Percentiles rank a stretch among this genome's conserved stretches.
Conservation (phyloP, 1,284 basidiomycete species). For the Cutaneotrichosporon mucoides region DNA sequence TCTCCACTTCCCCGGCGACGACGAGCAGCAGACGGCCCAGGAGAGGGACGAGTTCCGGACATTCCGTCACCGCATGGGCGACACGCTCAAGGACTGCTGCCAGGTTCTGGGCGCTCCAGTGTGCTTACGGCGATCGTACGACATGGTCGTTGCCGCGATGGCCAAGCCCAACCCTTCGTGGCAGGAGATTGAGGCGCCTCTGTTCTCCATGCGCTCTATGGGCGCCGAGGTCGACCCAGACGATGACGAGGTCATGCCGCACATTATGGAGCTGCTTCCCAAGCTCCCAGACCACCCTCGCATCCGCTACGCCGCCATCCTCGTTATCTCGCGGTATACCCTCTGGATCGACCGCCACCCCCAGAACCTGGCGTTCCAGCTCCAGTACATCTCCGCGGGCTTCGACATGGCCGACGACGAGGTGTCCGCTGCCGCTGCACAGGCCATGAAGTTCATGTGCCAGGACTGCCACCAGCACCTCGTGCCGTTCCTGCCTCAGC, state of each 20-base stretch:
- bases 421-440: constrained; percentile 89
- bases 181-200: constrained; percentile 96
- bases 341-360: constrained; percentile 94
- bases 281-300: constrained; percentile 84
- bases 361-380: constrained; percentile 75
- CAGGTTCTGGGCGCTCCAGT: constrained; percentile 82
- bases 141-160: constrained; percentile 72
- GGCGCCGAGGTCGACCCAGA: constrained; percentile 83
- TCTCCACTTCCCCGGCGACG: constrained; percentile 82
- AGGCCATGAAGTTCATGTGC: constrained; percentile 94
- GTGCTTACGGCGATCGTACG: constrained; percentile 77
- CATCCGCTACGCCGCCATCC: constrained; percentile 89
- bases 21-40: constrained; percentile 69
- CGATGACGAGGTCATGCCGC: constrained; percentile 82
- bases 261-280: constrained; percentile 92
- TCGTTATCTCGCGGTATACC: constrained; percentile 94
- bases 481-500: constrained; percentile 82
- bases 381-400: constrained; percentile 88
- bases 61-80: constrained; percentile 97
- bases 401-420: constrained; percentile 77
- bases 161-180: constrained; percentile 57
- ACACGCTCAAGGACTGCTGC: constrained; percentile 98
- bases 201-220: constrained; percentile 98
- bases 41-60: constrained; percentile 90
- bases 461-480: constrained; percentile 96